Conservation (phyloP, 2,329 filamentous ascomycete genomes). For the Neonectria punicea region DNA sequence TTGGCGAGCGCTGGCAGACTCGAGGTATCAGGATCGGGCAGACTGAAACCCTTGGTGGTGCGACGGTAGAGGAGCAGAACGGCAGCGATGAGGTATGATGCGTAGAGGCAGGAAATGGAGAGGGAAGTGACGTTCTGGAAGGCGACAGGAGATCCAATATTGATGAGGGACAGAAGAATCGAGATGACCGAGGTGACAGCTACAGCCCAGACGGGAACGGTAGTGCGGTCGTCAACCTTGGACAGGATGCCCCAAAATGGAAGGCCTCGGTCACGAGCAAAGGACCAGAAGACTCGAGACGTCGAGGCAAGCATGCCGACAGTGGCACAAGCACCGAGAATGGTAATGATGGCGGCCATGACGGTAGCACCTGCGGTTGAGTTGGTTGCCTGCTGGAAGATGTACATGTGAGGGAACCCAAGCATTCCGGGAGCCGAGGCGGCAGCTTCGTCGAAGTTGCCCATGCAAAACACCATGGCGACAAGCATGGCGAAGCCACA, state of each 20-base stretch:
- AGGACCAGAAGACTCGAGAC: conserved; percentile 67
- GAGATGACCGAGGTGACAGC: conserved; percentile 41
- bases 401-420: conserved; percentile 67
- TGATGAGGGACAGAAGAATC: conserved; percentile 47
- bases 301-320: conserved; percentile 67
- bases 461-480: conserved; percentile 64
- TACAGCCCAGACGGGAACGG: conserved; percentile 44
- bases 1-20: conserved; percentile 44
- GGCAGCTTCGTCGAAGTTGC: conserved; percentile 57
- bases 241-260: conserved; percentile 45
- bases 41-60: conserved; percentile 39
- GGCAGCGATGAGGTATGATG: conserved; percentile 45
- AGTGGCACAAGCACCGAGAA: conserved; percentile 59
- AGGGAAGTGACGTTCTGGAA: conserved; percentile 47
- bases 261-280: conserved; percentile 50
- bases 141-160: conserved; percentile 45
- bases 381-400: conserved; percentile 63
- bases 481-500: conserved; percentile 68
- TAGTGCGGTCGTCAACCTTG: conserved; percentile 41
- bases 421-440: conserved; percentile 54
- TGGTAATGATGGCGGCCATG: conserved; percentile 61
- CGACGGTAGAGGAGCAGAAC: conserved; percentile 45
- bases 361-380: conserved; percentile 59
- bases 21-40: conserved; percentile 33
- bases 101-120: conserved; percentile 45